Evolutionary conservation across 2,329 filamentous ascomycete species (phyloP).

Genomic region (Dothiorella sarmentorum): DNA sequence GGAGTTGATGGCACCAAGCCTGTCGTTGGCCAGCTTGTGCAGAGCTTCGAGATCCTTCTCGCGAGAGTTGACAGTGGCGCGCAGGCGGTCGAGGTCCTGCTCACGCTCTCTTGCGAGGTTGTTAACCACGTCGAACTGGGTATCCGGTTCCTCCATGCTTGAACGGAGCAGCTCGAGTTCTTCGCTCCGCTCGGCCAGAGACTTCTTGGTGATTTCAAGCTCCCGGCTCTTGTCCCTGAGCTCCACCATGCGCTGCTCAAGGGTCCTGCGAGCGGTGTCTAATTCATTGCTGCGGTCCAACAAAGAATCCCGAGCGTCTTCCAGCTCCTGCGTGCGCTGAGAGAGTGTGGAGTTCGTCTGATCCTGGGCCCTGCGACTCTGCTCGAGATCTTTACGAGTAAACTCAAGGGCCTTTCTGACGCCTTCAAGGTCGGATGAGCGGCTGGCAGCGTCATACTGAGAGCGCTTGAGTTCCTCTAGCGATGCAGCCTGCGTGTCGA

Average conservation of each 20-base stretch:
- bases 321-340: constrained; percentile 34
- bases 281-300: constrained; percentile 34
- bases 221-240: constrained; percentile 35
- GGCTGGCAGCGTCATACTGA: neutral
- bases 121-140: constrained; percentile 41
- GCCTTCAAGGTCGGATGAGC: neutral
- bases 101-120: constrained; percentile 43
- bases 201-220: constrained; percentile 33
- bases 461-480: constrained; percentile 30
- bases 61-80: constrained; percentile 40
- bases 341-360: constrained; percentile 20
- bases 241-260: constrained; percentile 36
- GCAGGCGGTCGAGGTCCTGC: constrained; percentile 53
- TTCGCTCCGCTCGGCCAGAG: constrained; percentile 35
- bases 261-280: constrained; percentile 28
- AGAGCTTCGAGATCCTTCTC: constrained; percentile 32
- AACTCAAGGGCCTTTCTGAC: constrained; percentile 5
- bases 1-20: constrained; percentile 49
- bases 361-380: neutral
- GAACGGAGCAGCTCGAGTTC: constrained; percentile 36
- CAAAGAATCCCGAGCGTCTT: constrained; percentile 28
- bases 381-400: constrained; percentile 15
- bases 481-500: constrained; percentile 29
- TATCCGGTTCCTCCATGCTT: constrained; percentile 36
- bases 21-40: constrained; percentile 34